Base-by-base conservation (phyloP, 441 rosid genomes). In the Monsonia emarginata region DNA sequence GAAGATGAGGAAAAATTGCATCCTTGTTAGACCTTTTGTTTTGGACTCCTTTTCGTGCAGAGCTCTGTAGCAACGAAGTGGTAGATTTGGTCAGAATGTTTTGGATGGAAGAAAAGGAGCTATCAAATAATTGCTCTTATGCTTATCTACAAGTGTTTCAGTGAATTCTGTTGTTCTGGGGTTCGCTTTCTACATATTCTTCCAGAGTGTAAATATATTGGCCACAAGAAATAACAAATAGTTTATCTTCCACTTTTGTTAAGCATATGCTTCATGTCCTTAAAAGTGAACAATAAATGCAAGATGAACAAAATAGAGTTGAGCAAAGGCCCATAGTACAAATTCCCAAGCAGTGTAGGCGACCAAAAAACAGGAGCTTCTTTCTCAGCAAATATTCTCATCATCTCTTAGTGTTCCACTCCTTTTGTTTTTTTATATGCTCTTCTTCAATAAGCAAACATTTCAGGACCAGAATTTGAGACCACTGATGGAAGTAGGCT, bases 1-100 rank as follows among this genome's bases (percentile, higher is more conserved):
- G 69, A 85, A 89, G 68, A 91, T 82, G 31, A 87, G 50, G 75
- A 91, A 91, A 86, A 91, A 91, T 74, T 89, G 89, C 21, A 88
- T 86, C 58, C 95, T 70, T 19, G 96, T 77, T 80, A 86, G 83
- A 9, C 72, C 69, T 21, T 50, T 50, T 50, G 58, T 50, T 50
- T 52, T 72, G 0, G 85, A 85, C 18, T 86, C 90, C 75, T 89
- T 86, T 82, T 88, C 93, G 30, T 85, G 93, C 73, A 89, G 78
- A 31, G 90, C 93, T 81, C 95, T 89, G 85, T 72, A 74, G 46
- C 44, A 66, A 50, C 58, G 21, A 50, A 21, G 58, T 21, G 26
- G 21, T 19, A 8, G 58, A 50, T 50, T 13, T 11, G 7, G 21
- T 50, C 25, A 46, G 19, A 46, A 46, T 46, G 5, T 0, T 16